Percentiles rank a stretch among this genome's conserved stretches.
Conservation (phyloP, 352 stramenopile species). For the Phytophthora quininea region DNA sequence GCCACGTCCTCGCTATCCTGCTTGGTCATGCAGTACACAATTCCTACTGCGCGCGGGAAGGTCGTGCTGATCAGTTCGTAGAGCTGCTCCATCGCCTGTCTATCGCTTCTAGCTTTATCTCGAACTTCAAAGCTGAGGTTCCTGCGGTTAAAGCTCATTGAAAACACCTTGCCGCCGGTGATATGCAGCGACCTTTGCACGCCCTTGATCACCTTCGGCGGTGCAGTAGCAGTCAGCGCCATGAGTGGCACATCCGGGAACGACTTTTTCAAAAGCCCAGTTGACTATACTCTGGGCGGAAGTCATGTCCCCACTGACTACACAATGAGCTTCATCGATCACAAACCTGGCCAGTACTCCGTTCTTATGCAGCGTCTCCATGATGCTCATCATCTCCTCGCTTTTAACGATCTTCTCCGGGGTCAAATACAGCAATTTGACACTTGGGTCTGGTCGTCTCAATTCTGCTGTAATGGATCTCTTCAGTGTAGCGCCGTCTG, state of each 20-base stretch:
- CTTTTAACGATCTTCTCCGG: conserved; percentile 93
- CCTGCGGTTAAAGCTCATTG: conserved; percentile 92
- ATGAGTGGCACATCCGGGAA: conserved; percentile 94
- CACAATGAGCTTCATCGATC: conserved; percentile 93
- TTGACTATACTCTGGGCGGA: conserved; percentile 93
- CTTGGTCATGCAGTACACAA: conserved; percentile 95
- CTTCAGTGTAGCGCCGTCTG: conserved; percentile 65
- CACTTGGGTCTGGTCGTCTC: conserved; percentile 59
- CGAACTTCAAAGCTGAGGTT: conserved; percentile 94
- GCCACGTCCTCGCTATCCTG: conserved; percentile 94
- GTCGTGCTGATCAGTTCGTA: conserved; percentile 57
- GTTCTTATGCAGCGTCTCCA: conserved; percentile 47
- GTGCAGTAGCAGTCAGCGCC: conserved; percentile 92
- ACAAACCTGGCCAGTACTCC: conserved; percentile 93
- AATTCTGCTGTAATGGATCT: conserved; percentile 83
- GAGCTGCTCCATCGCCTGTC: conserved; percentile 60
- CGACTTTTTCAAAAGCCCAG: conserved; percentile 89
- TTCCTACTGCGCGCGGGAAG: conserved; percentile 68
- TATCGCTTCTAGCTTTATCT: conserved; percentile 60
- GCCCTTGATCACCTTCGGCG: conserved; percentile 83
- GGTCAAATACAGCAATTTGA: conserved; percentile 95
- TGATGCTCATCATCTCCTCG: conserved; percentile 68
- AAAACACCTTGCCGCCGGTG: conserved; percentile 83
- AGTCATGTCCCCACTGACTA: conserved; percentile 92
- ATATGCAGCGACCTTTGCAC: conserved; percentile 83